These are phyloP conservation scores for Blastocystis hominis DNA, from an alignment of 352 stramenopile species.

Conservation along the genomic window DNA sequence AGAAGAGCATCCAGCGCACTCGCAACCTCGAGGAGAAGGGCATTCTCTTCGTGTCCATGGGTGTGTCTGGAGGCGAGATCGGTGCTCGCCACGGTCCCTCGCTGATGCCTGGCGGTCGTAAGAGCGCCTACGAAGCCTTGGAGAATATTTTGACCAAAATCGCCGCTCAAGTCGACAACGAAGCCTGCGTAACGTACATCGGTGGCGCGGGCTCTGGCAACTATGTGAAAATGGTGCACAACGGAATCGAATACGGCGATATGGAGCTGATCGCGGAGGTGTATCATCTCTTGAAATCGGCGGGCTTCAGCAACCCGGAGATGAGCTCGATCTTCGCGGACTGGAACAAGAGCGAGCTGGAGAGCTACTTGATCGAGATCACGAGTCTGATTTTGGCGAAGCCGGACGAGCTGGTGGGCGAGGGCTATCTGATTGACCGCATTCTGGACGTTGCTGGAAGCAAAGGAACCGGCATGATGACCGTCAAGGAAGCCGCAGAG, in stretches of 20 bases:
- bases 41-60: constrained; percentile 94
- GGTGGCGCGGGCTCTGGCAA: constrained; percentile 87
- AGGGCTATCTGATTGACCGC: constrained; percentile 80
- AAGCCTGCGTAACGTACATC: constrained; percentile 87
- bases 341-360: constrained; percentile 90
- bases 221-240: constrained; percentile 99
- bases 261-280: constrained; percentile 98
- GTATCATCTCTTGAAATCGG: constrained; percentile 90
- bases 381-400: constrained; percentile 89
- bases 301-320: constrained; percentile 79
- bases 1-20: constrained; percentile 83
- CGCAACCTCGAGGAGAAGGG: constrained; percentile 82
- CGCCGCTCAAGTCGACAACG: constrained; percentile 77
- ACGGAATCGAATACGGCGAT: constrained; percentile 96
- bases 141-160: constrained; percentile 91
- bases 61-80: constrained; percentile 93
- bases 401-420: constrained; percentile 81
- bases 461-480: constrained; percentile 77
- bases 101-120: constrained; percentile 91
- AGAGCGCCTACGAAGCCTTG: constrained; percentile 86
- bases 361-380: constrained; percentile 97
- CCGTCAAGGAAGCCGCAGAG: constrained; percentile 76
- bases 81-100: constrained; percentile 89
- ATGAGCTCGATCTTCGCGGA: constrained; percentile 82
- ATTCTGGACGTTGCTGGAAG: constrained; percentile 97